Percentiles rank a stretch among this genome's conserved stretches.
Conservation (phyloP, 176 grass and related monocot species). For the Raddia distichophylla region DNA sequence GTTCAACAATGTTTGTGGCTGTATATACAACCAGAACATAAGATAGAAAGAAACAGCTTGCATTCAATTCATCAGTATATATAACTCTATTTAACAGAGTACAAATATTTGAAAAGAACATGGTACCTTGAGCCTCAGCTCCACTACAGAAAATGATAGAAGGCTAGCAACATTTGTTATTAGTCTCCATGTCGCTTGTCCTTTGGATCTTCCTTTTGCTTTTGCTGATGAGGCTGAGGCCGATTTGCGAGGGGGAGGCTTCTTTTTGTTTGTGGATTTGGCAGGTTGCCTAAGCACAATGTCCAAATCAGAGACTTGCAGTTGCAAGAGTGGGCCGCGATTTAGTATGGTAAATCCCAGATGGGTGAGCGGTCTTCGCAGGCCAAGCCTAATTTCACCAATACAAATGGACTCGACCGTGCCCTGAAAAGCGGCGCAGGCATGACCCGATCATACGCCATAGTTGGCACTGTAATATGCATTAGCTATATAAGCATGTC, state of each 20-base stretch:
- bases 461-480: not conserved
- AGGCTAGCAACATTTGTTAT: slow-evolving; percentile 62
- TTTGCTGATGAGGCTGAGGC: slow-evolving; percentile 36
- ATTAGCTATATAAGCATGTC: not conserved
- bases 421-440: slow-evolving; percentile 57
- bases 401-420: slow-evolving; percentile 66
- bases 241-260: slow-evolving; percentile 54
- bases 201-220: slow-evolving; percentile 58
- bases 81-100: not conserved
- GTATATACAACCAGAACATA: slow-evolving; percentile 2
- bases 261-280: slow-evolving; percentile 65
- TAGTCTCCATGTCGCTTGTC: slow-evolving; percentile 59
- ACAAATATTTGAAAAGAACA: slow-evolving; percentile 1
- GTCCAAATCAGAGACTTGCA: slow-evolving; percentile 76
- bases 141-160: slow-evolving; percentile 67
- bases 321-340: slow-evolving; percentile 58
- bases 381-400: slow-evolving; percentile 71
- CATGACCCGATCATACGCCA: not conserved
- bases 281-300: slow-evolving; percentile 67
- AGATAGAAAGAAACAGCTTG: not conserved
- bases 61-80: slow-evolving; percentile 32
- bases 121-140: slow-evolving; percentile 83
- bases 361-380: slow-evolving; percentile 54
- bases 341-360: slow-evolving; percentile 60
- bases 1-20: not conserved